Base-by-base conservation (phyloP, 257 asterid species). In the Jasminum sambac region DNA sequence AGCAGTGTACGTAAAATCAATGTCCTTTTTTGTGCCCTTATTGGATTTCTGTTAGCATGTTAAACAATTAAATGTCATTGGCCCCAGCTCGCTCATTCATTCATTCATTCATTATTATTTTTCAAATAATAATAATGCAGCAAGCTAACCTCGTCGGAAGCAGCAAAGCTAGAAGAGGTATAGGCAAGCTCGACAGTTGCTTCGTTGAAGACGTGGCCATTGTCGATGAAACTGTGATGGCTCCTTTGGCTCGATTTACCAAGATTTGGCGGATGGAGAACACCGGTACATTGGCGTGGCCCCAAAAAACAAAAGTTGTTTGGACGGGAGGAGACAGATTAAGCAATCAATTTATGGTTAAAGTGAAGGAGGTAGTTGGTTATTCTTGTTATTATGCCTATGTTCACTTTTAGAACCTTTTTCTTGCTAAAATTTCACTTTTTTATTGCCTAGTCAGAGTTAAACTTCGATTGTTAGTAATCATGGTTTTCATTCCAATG, bases 191-290 rank as follows among this genome's bases (percentile, higher is more conserved):
- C 1, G 95, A 91, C 75, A 87, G 98, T 77, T 82, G 86, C 57
- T 95, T 89, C 80, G 79, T 90, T 66, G 88, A 77, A 75, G 99
- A 95, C 77, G 89, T 91, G 74, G 91, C 82, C 77, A 59, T 95
- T 55, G 72, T 80, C 69, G 99, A 95, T 78, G 99, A 96, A 41
- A 91, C 98, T 23, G 64, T 84, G 69, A 81, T 91, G 86, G 84
- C 92, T 30, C 99, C 99, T 75, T 75, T 59, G 25, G 80, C 84
- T 73, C 89, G 80, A 14, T 91, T 95, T 78, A 91, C 98, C 76
- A 95, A 95, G 88, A 90, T 95, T 73, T 95, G 99, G 99, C 84
- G 94, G 75, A 84, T 95, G 96, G 87, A 85, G 86, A 95, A 95
- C 87, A 90, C 78, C 75, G 98, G 99, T 41, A 77, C 82, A 19